Conservation (phyloP, 179 eudicot genomes). For the Carnegiea gigantea region DNA sequence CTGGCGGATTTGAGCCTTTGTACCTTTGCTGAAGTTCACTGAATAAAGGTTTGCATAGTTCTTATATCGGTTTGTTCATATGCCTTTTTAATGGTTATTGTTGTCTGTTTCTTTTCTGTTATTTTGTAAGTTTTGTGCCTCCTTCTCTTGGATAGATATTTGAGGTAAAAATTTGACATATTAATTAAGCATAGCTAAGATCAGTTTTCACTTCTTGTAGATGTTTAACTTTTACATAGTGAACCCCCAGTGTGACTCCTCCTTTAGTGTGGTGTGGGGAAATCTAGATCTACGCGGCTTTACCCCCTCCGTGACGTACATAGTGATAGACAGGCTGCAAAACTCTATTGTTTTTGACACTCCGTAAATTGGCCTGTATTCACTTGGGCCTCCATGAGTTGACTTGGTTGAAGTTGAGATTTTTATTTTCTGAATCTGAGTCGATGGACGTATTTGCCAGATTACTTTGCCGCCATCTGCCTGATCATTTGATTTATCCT, state of each 20-base stretch:
- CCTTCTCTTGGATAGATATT: neutral
- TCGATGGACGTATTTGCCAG: neutral
- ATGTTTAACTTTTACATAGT: no score
- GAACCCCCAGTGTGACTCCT: no score
- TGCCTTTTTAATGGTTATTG: neutral
- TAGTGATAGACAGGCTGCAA: neutral
- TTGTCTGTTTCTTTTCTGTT: neutral
- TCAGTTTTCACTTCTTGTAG: neutral
- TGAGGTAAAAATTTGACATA: neutral
- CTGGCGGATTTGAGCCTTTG: conserved; percentile 26
- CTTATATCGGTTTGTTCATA: neutral
- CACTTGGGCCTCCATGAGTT: neutral
- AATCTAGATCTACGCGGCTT: no score
- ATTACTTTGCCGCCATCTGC: neutral
- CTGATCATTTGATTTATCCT: neutral
- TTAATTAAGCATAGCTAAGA: neutral
- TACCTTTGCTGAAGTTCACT: conserved; percentile 3
- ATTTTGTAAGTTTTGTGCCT: neutral
- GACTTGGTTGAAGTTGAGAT: neutral
- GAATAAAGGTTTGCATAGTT: conserved; percentile 15
- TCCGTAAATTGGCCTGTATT: neutral
- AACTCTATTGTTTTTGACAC: neutral
- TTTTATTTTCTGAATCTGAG: neutral
- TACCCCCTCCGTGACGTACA: neutral
- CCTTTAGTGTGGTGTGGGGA: no score